A percentile compares a stretch with the other conserved stretches of the same genome.
Evolutionary conservation across 805 yeast genomes (phyloP).

Genomic region (Brettanomyces sp.): DNA sequence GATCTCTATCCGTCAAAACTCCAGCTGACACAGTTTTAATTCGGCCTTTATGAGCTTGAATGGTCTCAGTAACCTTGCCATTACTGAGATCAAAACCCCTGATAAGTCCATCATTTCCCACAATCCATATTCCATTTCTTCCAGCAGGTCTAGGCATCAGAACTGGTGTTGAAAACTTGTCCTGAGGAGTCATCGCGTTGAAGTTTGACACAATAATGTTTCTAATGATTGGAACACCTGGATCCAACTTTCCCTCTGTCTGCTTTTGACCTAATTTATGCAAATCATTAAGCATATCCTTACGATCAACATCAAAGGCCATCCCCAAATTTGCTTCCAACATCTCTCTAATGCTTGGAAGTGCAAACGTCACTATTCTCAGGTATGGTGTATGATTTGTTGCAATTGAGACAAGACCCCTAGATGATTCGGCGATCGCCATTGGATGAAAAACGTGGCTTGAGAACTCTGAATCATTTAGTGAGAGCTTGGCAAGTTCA

Average conservation of each 20-base stretch:
- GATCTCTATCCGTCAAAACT: constrained; percentile 11
- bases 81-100: constrained; percentile 47
- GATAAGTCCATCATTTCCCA: constrained; percentile 59
- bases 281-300: background rate
- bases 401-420: constrained; percentile 40
- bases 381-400: constrained; percentile 75
- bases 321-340: background rate
- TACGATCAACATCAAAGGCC: too few relatives aligned
- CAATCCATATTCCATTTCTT: constrained; percentile 49
- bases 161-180: constrained; percentile 47
- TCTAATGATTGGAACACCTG: constrained; percentile 20
- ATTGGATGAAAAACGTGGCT: constrained; percentile 55
- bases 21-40: constrained; percentile 35
- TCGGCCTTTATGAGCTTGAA: constrained; percentile 33
- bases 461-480: constrained; percentile 68
- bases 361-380: constrained; percentile 48
- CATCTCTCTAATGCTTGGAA: constrained; percentile 27
- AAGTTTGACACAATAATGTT: constrained; percentile 32
- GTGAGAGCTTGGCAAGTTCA: constrained; percentile 39
- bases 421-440: constrained; percentile 24
- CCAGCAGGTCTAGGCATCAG: constrained; percentile 21
- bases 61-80: constrained; percentile 26
- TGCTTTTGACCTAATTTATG: background rate
- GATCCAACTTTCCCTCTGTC: background rate
- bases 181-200: constrained; percentile 55